A percentile compares a stretch with the other conserved stretches of the same genome.
phyloP scores from a whole-genome alignment of 2,329 filamentous ascomycete genomes.

The Alternaria viburni region DNA sequence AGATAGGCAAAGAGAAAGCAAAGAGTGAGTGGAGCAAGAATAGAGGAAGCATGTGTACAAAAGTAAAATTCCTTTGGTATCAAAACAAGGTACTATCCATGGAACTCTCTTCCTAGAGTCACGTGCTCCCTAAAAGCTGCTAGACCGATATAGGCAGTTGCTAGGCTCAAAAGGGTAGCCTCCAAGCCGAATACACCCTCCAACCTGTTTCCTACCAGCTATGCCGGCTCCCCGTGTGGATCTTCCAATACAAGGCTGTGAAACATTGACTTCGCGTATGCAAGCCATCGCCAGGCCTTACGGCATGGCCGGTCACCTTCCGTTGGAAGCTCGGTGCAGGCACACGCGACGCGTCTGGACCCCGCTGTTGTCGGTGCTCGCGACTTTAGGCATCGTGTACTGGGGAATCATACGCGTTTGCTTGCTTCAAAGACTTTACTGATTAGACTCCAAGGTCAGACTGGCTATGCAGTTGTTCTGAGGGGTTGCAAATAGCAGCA shows the following conservation, averaged over 20 bases:
- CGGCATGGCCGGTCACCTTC: not conserved
- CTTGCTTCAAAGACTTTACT: not conserved
- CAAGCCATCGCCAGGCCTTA: not conserved
- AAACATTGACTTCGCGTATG: not conserved
- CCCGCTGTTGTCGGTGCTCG: not conserved
- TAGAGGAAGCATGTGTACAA: not conserved
- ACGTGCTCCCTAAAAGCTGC: not conserved
- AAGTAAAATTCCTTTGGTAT: not conserved
- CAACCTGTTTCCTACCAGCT: not conserved
- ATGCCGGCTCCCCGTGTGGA: not conserved
- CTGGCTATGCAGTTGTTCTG: not conserved
- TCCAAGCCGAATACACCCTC: not conserved
- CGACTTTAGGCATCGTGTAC: not conserved
- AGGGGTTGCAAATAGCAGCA: not conserved
- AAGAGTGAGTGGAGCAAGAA: not conserved
- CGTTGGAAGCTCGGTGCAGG: not conserved
- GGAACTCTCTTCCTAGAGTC: not conserved
- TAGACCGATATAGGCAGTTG: not conserved
- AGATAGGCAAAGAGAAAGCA: not conserved
- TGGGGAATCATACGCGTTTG: not conserved
- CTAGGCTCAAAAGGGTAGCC: not conserved
- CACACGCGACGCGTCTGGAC: not conserved
- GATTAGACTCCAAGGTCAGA: not conserved
- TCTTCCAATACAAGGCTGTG: not conserved
- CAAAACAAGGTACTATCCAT: not conserved